These are phyloP conservation scores for Thinopyrum elongatum DNA, from an alignment of 176 grass and related monocot species.

Conservation along the genomic window DNA sequence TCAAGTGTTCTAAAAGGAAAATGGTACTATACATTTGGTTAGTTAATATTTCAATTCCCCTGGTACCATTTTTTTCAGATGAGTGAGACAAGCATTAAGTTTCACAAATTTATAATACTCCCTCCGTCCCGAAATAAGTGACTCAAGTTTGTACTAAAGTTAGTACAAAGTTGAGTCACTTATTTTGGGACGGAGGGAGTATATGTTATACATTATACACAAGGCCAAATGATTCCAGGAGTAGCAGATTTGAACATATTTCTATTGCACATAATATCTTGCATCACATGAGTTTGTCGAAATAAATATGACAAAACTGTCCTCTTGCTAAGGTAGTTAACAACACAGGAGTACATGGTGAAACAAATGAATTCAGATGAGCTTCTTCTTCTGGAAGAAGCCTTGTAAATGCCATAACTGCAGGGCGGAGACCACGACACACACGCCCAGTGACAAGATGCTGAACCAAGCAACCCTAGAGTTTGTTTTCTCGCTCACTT, in stretches of 20 bases:
- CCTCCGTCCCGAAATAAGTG: too few species aligned
- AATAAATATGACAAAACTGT: constrained; percentile 46
- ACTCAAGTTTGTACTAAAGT: too few species aligned
- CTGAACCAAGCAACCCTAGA: constrained; percentile 87
- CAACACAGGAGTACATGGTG: constrained; percentile 37
- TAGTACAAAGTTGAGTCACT: too few species aligned
- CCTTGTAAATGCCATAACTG: constrained; percentile 87
- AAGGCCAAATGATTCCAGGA: background rate
- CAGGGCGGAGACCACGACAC: constrained; percentile 66
- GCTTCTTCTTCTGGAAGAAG: constrained; percentile 97
- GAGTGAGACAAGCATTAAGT: too few species aligned
- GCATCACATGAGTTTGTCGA: background rate
- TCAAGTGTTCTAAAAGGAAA: too few species aligned
- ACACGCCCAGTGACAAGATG: constrained; percentile 78
- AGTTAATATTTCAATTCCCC: too few species aligned
- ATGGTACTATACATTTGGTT: too few species aligned
- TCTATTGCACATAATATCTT: constrained; percentile 11
- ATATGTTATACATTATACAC: background rate
- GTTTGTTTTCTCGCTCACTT: constrained; percentile 91
- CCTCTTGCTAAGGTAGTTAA: constrained; percentile 28
- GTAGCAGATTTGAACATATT: background rate
- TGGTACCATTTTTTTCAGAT: too few species aligned
- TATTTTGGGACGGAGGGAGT: too few species aligned
- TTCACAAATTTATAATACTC: too few species aligned
- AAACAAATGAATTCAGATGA: constrained; percentile 58